Evolutionary conservation across 2,329 filamentous ascomycete genomes (phyloP).

Genomic region (Penicillium crustosum): DNA sequence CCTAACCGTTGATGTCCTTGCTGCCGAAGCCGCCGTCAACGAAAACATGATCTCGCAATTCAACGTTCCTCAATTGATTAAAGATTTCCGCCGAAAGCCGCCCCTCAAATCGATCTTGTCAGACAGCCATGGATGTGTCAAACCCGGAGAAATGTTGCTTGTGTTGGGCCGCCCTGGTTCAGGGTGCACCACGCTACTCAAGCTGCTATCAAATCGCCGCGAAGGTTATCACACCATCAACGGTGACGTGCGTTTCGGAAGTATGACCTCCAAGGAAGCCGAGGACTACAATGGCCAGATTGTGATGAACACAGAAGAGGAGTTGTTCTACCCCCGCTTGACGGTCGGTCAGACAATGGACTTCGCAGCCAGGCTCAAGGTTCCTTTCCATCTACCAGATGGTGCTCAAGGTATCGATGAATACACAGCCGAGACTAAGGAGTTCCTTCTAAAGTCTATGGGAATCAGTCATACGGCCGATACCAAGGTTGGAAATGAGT

Average conservation of each 20-base stretch:
- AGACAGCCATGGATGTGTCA: constrained; percentile 64
- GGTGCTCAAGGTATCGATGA: constrained; percentile 60
- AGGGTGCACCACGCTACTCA: constrained; percentile 69
- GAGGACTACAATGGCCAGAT: constrained; percentile 57
- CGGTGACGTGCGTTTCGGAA: constrained; percentile 59
- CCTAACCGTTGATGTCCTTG: constrained; percentile 10
- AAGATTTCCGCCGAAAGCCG: constrained; percentile 9
- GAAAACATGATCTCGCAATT: constrained; percentile 17
- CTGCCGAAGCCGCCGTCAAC: constrained; percentile 13
- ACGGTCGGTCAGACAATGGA: constrained; percentile 54
- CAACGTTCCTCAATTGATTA: constrained; percentile 10
- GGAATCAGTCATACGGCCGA: constrained; percentile 8
- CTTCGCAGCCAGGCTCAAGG: constrained; percentile 64
- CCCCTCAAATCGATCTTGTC: constrained; percentile 56
- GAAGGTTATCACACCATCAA: constrained; percentile 57
- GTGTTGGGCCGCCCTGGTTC: constrained; percentile 67
- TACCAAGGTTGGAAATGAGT: constrained; percentile 14
- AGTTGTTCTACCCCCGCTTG: constrained; percentile 52
- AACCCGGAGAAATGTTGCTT: constrained; percentile 70
- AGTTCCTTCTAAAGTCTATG: constrained; percentile 15
- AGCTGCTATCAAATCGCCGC: constrained; percentile 64
- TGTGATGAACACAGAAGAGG: constrained; percentile 55
- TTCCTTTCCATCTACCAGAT: constrained; percentile 66
- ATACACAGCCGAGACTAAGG: constrained; percentile 15
- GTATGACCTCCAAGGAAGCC: constrained; percentile 42